Evolutionary conservation across 805 yeast genomes (phyloP), one percentile per base, ranked within the genome.

Genomic region (Monosporozyma solicola): DNA sequence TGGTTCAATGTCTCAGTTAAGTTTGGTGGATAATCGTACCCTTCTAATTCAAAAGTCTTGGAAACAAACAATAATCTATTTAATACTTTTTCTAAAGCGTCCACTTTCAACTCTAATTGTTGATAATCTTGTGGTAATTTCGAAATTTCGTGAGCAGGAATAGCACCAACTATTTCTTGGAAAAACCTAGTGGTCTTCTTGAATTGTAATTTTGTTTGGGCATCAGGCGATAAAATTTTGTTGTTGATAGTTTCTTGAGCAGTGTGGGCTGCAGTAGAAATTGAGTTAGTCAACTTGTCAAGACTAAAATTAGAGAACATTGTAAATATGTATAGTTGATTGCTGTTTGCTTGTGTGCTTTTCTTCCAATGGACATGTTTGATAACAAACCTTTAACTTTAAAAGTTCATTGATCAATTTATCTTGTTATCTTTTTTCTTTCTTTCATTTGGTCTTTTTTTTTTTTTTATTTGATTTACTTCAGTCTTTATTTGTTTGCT

Each of bases 11-110:
- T 80, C 59, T 87, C 92, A 56, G 78, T 77, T 57, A 86, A 68
- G 65, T 84, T 84, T 51, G 94, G 92, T 27, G 95, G 95, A 61
- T 85, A 86, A 66, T 87, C 95, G 65, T 87, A 87, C 49, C 86
- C 79, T 59, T 84, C 85, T 56, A 84, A 80, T 61, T 79, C 88
- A 63, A 80, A 87, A 44, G 90, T 87, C 49, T 73, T 74, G 5
- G 84, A 76, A 51, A 80, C 77, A 4, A 71, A 57, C n/a, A 79
- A 60, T 11, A 78, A 61, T 61, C 76, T 75, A 59, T 74, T 80
- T 70, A 84, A 83, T 54, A 82, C 78, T 49, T 74, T 74, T 65
- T 80, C 80, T 59, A 85, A 72, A 50, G 80, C 74, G 65, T 85
- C 92, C 54, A 84, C 82, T 62, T 79, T 79, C 55, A 76, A 74